These are phyloP conservation scores for Actinomortierella wolfii DNA, from an alignment of 371 early-diverging fungal species.

Conservation along the genomic window DNA sequence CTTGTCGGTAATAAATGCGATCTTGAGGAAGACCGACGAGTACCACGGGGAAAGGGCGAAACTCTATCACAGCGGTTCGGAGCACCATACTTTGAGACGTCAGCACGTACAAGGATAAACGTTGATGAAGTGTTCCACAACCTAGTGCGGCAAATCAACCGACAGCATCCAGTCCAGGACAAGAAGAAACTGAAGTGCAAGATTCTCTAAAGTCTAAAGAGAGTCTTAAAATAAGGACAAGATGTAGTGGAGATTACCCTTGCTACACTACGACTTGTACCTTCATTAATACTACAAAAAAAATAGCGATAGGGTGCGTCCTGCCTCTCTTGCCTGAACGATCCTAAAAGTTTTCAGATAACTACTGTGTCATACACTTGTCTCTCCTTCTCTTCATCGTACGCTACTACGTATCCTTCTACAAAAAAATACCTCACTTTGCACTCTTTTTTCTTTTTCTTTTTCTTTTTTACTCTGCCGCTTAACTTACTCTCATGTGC, in stretches of 20 bases:
- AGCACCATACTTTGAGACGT: conserved; percentile 81
- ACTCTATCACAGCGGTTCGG: conserved; percentile 75
- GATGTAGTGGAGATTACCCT: not conserved
- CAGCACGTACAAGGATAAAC: conserved; percentile 83
- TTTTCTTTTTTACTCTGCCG: no score
- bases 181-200: conserved; percentile 25
- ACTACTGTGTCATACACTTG: no score
- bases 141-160: conserved; percentile 64
- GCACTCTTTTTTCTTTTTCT: no score
- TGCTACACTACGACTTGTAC: not conserved
- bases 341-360: no score
- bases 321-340: no score
- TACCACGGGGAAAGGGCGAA: conserved; percentile 68
- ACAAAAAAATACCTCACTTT: no score
- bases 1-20: conserved; percentile 90
- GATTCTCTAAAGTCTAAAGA: conserved; percentile 12
- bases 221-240: not conserved
- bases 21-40: conserved; percentile 78
- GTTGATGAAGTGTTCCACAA: conserved; percentile 79
- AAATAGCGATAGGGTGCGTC: no score
- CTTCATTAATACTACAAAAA: no score
- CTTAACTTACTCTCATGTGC: no score
- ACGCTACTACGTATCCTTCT: no score
- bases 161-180: conserved; percentile 33
- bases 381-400: no score